Conservation (phyloP, 176 grass and related monocot genomes). For the Oryza officinalis region DNA sequence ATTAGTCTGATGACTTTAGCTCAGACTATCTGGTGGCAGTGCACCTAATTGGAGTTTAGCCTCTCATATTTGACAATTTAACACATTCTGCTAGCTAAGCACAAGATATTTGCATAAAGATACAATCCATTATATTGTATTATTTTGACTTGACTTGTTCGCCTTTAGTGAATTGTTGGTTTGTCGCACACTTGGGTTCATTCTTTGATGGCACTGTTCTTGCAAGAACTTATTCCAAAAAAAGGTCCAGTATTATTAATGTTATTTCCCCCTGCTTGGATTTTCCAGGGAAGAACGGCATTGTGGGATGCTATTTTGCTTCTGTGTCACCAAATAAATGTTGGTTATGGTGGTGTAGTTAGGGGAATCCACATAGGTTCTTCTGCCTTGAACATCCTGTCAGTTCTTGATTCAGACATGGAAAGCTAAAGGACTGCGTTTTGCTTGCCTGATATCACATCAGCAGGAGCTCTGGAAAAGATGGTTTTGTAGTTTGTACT, state of each 20-base stretch:
- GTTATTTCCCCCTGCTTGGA: background rate
- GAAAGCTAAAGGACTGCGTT: slow-evolving; percentile 49
- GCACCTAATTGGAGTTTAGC: background rate
- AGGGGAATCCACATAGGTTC: slow-evolving; percentile 89
- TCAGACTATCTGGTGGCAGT: background rate
- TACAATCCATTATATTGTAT: background rate
- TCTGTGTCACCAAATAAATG: slow-evolving; percentile 81
- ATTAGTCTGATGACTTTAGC: slow-evolving; percentile 9
- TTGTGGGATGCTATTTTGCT: slow-evolving; percentile 97
- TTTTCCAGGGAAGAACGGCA: slow-evolving; percentile 89
- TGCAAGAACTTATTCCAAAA: background rate
- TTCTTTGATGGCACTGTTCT: background rate
- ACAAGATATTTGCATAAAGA: slow-evolving; percentile 1
- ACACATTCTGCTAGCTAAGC: background rate
- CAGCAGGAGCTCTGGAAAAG: background rate
- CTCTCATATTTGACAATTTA: slow-evolving; percentile 25
- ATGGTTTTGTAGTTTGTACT: slow-evolving; percentile 18
- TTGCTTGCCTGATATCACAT: background rate
- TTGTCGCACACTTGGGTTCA: background rate
- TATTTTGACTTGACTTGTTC: slow-evolving; percentile 13
- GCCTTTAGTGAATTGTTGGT: background rate
- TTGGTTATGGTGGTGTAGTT: slow-evolving; percentile 74
- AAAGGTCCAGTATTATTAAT: background rate
- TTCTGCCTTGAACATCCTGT: slow-evolving; percentile 74
- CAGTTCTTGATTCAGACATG: slow-evolving; percentile 66